phyloP scores from a whole-genome alignment of 179 eudicot genomes.

The Beta corolliflora region DNA sequence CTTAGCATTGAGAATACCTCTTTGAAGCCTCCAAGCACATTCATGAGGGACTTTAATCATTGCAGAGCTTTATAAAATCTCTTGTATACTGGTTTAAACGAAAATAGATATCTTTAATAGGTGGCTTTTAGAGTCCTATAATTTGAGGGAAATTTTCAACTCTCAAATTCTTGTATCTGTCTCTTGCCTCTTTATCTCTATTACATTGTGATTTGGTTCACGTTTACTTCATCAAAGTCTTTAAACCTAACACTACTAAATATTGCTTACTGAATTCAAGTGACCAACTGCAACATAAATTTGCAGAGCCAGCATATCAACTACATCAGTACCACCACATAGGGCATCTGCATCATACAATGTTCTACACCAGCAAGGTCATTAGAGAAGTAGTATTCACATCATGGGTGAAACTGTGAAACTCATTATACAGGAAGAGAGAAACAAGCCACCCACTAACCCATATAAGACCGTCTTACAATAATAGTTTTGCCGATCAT shows the following conservation, averaged over 20 bases:
- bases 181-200: too few relatives aligned
- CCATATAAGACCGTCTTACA: background rate
- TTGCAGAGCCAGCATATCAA: background rate
- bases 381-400: background rate
- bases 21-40: too few relatives aligned
- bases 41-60: too few relatives aligned
- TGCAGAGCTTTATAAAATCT: too few relatives aligned
- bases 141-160: too few relatives aligned
- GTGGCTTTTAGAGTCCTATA: too few relatives aligned
- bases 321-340: background rate
- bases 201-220: too few relatives aligned
- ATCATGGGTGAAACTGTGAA: background rate
- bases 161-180: too few relatives aligned
- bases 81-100: too few relatives aligned
- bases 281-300: background rate
- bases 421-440: background rate
- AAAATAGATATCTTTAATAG: too few relatives aligned
- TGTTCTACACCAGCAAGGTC: background rate
- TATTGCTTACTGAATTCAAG: background rate
- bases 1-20: too few relatives aligned
- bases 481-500: background rate
- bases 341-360: background rate
- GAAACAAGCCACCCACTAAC: background rate
- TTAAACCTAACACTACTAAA: background rate
- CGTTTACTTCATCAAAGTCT: too few relatives aligned